Evolutionary conservation across 805 yeast genomes (phyloP).

Genomic region (Candida sanyiensis): DNA sequence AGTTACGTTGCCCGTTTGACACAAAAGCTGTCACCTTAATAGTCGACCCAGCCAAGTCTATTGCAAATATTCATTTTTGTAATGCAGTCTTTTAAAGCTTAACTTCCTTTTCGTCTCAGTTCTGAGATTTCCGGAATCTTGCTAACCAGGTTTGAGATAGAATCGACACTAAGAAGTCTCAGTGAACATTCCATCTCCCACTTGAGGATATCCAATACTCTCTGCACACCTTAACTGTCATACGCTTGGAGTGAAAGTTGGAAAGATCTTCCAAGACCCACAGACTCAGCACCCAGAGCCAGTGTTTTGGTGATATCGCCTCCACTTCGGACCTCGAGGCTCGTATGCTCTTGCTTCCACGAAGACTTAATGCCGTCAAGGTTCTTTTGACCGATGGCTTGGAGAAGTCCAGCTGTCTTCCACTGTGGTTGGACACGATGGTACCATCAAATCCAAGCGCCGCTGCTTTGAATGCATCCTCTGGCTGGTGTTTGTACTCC

Average conservation of each 20-base stretch:
- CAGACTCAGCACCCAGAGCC: constrained; percentile 71
- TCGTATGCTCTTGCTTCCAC: too few species aligned
- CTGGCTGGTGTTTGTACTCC: constrained; percentile 66
- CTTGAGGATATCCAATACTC: too few species aligned
- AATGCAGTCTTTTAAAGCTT: too few species aligned
- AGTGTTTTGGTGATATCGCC: constrained; percentile 74
- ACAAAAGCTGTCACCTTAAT: too few species aligned
- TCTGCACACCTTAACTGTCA: constrained; percentile 67
- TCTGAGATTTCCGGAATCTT: too few species aligned
- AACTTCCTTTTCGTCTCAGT: too few species aligned
- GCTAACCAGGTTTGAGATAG: too few species aligned
- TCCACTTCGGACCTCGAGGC: constrained; percentile 70
- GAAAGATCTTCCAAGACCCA: constrained; percentile 73
- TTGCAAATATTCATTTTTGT: too few species aligned
- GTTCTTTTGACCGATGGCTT: constrained; percentile 37
- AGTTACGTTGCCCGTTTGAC: too few species aligned
- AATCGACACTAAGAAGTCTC: too few species aligned
- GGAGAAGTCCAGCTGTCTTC: constrained; percentile 61
- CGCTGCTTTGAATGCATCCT: constrained; percentile 56
- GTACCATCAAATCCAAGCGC: constrained; percentile 59
- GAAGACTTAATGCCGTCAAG: constrained; percentile 57
- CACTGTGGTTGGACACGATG: constrained; percentile 70
- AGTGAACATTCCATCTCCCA: too few species aligned
- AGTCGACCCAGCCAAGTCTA: too few species aligned
- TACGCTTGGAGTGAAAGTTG: constrained; percentile 74